These are phyloP conservation scores for Cudoniella acicularis DNA, from an alignment of 495 filamentous ascomycete genomes.

Conservation along the genomic window DNA sequence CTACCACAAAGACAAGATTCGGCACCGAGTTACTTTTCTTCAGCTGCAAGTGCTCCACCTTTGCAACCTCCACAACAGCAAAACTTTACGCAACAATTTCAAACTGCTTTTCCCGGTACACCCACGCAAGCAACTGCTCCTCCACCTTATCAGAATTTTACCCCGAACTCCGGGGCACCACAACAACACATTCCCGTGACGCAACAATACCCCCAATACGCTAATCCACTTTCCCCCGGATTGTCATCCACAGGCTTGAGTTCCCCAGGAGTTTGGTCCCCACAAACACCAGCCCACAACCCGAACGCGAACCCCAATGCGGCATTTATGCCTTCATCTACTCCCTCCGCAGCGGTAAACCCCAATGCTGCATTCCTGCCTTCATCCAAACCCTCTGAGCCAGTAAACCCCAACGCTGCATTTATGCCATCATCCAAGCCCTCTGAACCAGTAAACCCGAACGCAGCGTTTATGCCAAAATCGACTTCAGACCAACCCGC, in stretches of 20 bases:
- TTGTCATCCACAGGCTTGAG: constrained; percentile 9
- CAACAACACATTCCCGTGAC: constrained; percentile 16
- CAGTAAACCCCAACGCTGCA: not conserved
- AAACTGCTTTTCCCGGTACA: constrained; percentile 34
- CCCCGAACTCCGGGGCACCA: not conserved
- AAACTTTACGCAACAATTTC: constrained; percentile 7
- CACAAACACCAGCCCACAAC: constrained; percentile 8
- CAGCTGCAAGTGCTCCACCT: not conserved
- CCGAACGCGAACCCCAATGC: constrained; percentile 17
- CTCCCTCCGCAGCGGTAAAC: not conserved
- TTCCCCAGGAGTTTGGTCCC: constrained; percentile 23
- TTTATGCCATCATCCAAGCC: not conserved
- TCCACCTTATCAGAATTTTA: constrained; percentile 20
- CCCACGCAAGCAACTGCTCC: constrained; percentile 28
- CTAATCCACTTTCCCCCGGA: constrained; percentile 33
- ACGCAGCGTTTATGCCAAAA: not conserved
- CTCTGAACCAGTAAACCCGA: not conserved
- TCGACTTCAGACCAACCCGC: constrained; percentile 17
- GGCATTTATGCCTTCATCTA: not conserved
- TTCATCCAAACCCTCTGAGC: not conserved
- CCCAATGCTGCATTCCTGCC: not conserved
- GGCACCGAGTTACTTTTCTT: constrained; percentile 16
- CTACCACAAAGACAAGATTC: constrained; percentile 4
- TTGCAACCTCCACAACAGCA: constrained; percentile 6
- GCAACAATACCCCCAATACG: constrained; percentile 16